Percentiles rank a stretch among this genome's conserved stretches.
Conservation (phyloP, 1,284 basidiomycete species). For the Microbotryomycetes sp. region DNA sequence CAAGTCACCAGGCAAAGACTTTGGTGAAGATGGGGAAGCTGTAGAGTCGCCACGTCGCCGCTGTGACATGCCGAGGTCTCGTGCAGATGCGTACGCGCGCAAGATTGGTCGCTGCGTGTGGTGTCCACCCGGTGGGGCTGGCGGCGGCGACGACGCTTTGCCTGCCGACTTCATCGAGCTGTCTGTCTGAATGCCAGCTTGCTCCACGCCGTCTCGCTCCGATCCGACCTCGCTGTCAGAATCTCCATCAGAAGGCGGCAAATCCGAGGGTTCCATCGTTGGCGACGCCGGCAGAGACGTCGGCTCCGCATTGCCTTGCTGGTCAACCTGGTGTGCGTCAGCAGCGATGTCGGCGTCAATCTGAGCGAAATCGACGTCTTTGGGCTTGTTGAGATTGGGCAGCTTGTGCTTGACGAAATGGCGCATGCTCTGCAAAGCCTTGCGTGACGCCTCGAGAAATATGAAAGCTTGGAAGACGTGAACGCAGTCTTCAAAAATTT, state of each 20-base stretch:
- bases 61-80: conserved; percentile 22
- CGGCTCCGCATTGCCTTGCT: conserved; percentile 17
- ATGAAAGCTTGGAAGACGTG: conserved; percentile 88
- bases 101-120: conserved; percentile 10
- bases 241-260: neutral
- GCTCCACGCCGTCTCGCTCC: neutral
- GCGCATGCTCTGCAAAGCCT: conserved; percentile 67
- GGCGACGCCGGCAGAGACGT: conserved; percentile 20
- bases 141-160: neutral
- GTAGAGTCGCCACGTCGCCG: neutral
- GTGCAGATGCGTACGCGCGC: conserved; percentile 26
- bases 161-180: neutral
- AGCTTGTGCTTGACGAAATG: conserved; percentile 52
- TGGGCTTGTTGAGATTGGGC: conserved; percentile 18
- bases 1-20: neutral
- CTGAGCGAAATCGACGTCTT: conserved; percentile 21
- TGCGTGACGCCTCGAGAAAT: conserved; percentile 63
- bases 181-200: neutral
- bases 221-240: neutral
- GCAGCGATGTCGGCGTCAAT: conserved; percentile 24
- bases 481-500: conserved; percentile 61
- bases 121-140: neutral
- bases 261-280: neutral
- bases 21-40: neutral
- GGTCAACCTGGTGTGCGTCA: conserved; percentile 29